Evolutionary conservation across 2,329 filamentous ascomycete species (phyloP), one percentile per base, ranked within the genome.

Genomic region (Colletotrichum salicis): DNA sequence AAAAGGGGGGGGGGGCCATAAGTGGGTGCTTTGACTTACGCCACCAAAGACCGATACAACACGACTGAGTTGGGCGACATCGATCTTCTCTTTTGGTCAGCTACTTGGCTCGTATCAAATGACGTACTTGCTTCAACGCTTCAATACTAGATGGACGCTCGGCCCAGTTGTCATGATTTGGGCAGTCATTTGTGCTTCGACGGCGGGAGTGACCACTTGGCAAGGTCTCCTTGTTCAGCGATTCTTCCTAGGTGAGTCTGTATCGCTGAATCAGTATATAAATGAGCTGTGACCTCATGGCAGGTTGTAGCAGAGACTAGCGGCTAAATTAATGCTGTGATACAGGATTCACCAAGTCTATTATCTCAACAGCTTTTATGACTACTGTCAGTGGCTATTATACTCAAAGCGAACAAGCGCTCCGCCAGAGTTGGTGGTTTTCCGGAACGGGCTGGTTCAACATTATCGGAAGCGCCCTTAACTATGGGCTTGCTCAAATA

Each of bases 71-170:
- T 95, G 92, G 93, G 93, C 93, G 2, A 94, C 92, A 0, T 94
- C 91, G 0, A 85, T 94, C 76, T 94, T 95, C 83, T 95, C 94
- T 83, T 94, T 95, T 75, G 93, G 93, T 37, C 93, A 93, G 91
- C 85, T 95, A 2, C 89, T 88, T 0, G 93, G 93, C 0, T 82
- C 93, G 4, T 94, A 94, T 72, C 93, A 92, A 1, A 90, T 94
- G 88, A 91, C 91, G 0, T 93, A 92, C 71, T 83, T 88, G 0
- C 84, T 94, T 1, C 93, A 95, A 79, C 88, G 89, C 24, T 93
- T 94, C 82, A 85, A 89, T 71, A 85, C 90, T 1, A 87, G 90
- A 19, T 85, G 86, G 58, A 88, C 92, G 1, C 86, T 95, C 2
- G 91, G 92, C 11, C 83, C 77, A 11, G 83, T 91, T 1, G 90